A percentile compares a stretch with the other conserved stretches of the same genome.
These are phyloP conservation scores for Amaranthus hypochondriacus DNA, from an alignment of 148 eudicot species.

Conservation along the genomic window DNA sequence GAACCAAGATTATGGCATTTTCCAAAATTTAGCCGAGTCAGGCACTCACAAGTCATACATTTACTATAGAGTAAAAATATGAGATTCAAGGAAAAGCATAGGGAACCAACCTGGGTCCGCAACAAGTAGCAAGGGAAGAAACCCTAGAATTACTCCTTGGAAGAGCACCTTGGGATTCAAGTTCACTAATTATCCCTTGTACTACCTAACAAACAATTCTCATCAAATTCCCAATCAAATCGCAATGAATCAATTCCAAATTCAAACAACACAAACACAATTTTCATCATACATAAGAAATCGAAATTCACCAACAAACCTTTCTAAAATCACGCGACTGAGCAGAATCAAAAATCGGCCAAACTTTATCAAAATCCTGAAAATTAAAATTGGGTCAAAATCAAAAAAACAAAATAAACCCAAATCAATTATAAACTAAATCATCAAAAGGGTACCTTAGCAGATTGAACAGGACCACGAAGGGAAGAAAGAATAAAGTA, in stretches of 20 bases:
- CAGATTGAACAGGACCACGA: constrained; percentile 77
- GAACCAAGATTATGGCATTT: too few species aligned
- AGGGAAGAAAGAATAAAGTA: constrained; percentile 87
- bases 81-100: neutral
- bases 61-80: neutral
- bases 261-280: neutral
- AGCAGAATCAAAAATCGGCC: constrained; percentile 99
- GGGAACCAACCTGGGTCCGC: constrained; percentile 85
- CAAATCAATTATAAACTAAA: neutral
- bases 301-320: constrained; percentile 31
- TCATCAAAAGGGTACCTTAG: constrained; percentile 44
- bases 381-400: neutral
- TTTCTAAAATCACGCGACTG: constrained; percentile 97
- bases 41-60: neutral
- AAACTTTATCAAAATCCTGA: constrained; percentile 94
- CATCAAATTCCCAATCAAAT: neutral
- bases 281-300: neutral
- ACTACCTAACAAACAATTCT: constrained; percentile 55
- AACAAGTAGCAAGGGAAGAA: constrained; percentile 95
- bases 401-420: neutral
- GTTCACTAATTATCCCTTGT: constrained; percentile 94
- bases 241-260: neutral
- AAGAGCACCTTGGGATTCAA: constrained; percentile 95
- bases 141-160: constrained; percentile 98
- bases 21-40: too few species aligned